Conservation (phyloP, 1,284 basidiomycete genomes). For the Cryptococcus sp. region DNA sequence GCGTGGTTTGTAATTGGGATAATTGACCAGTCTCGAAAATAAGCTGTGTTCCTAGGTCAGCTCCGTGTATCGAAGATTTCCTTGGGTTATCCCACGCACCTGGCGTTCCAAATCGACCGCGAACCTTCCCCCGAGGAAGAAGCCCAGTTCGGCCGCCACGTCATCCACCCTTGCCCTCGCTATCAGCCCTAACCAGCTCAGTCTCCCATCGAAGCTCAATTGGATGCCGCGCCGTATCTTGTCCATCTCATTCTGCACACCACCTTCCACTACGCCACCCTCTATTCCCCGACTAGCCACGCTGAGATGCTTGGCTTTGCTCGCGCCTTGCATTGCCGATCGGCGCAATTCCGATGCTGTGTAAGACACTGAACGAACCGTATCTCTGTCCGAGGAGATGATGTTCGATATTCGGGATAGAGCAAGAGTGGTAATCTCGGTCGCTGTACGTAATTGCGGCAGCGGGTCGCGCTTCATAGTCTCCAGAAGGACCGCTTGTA, state of each 20-base stretch:
- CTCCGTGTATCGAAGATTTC: not conserved
- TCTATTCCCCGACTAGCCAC: slow-evolving; percentile 38
- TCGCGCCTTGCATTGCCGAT: slow-evolving; percentile 25
- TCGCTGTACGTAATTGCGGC: slow-evolving; percentile 28
- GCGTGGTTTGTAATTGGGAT: slow-evolving; percentile 59
- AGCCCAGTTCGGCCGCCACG: slow-evolving; percentile 61
- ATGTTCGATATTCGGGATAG: slow-evolving; percentile 28
- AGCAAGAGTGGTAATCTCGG: slow-evolving; percentile 20
- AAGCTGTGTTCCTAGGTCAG: slow-evolving; percentile 57
- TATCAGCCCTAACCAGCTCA: slow-evolving; percentile 69
- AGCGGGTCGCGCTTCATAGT: slow-evolving; percentile 4
- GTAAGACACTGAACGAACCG: slow-evolving; percentile 17
- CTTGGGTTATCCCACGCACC: slow-evolving; percentile 52
- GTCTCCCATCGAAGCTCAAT: slow-evolving; percentile 57
- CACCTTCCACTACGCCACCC: slow-evolving; percentile 56
- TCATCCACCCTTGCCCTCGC: slow-evolving; percentile 66
- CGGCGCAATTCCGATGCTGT: slow-evolving; percentile 22
- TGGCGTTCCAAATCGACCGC: slow-evolving; percentile 66
- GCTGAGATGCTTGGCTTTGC: slow-evolving; percentile 33
- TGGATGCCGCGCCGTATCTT: slow-evolving; percentile 60
- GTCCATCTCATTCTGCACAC: slow-evolving; percentile 56
- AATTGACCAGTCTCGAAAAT: slow-evolving; percentile 69
- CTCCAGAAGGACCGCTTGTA: slow-evolving; percentile 26
- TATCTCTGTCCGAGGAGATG: slow-evolving; percentile 29
- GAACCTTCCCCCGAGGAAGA: slow-evolving; percentile 63